Evolutionary conservation across 108 stramenopile genomes (phyloP).

Genomic region (Stephanodiscus minutulus): DNA sequence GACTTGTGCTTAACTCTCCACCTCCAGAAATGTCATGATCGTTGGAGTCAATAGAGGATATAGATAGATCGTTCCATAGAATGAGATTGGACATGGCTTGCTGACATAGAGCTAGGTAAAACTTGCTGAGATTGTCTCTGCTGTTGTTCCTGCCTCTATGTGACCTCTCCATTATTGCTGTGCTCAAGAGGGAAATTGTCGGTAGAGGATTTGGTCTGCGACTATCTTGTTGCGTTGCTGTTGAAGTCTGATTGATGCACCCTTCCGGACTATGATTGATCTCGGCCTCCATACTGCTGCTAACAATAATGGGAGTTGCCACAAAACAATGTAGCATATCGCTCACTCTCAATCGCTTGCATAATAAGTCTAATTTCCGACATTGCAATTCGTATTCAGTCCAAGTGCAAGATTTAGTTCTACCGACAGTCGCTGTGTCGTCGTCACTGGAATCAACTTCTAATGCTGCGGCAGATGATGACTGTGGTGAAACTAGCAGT

Average conservation of each 20-base stretch:
- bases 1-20: conserved; percentile 14
- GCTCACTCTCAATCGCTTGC: conserved; percentile 62
- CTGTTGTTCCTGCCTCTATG: neutral
- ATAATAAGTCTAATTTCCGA: conserved; percentile 62
- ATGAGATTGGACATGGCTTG: conserved; percentile 55
- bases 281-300: neutral
- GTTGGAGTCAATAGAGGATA: conserved; percentile 51
- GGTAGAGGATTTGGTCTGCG: conserved; percentile 8
- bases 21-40: conserved; percentile 49
- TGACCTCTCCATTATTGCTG: conserved; percentile 9
- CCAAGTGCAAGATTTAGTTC: conserved; percentile 15
- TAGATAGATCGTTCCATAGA: conserved; percentile 69
- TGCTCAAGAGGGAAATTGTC: conserved; percentile 29
- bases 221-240: neutral
- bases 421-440: conserved; percentile 6
- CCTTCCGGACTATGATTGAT: neutral
- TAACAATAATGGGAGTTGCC: conserved; percentile 25
- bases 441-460: neutral
- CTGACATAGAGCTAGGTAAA: conserved; percentile 70
- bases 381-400: conserved; percentile 40
- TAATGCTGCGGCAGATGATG: conserved; percentile 16
- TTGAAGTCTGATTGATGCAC: neutral
- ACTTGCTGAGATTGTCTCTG: conserved; percentile 26
- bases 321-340: conserved; percentile 69
- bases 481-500: conserved; percentile 4